Evolutionary conservation across 2,329 filamentous ascomycete genomes (phyloP), one percentile per base, ranked within the genome.

Genomic region (Cyphellophora attinorum): DNA sequence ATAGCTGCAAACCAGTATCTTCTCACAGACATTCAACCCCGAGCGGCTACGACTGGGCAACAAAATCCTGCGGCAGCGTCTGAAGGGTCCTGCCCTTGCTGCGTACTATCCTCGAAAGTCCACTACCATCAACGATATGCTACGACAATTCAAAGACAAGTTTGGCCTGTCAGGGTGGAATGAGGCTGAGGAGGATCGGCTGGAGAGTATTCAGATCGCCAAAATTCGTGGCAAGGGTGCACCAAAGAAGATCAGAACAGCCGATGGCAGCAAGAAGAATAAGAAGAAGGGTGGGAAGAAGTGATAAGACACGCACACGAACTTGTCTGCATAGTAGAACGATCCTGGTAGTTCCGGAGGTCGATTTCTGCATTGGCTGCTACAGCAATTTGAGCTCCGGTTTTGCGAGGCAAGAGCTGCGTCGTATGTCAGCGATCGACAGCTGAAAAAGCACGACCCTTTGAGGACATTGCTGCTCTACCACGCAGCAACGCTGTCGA

Each of bases 1-100:
- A n/a, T 25, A 95, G 88, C 74, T 75, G 54, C 86, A 88, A 80
- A 94, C 85, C 71, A 76, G 79, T 58, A 76, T 96, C 65, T 98
- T 96, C 69, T 80, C 79, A 53, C 84, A 82, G 33, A 88, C 80
- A 34, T 96, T 79, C 69, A 98, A 98, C 62, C 91, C 91, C 16
- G 72, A 85, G 36, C 68, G 78, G 48, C 60, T 81, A 42, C 84
- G 91, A 42, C 76, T 85, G 49, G 91, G 91, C 53, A 95, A 91
- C 66, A 93, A 91, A 62, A 70, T 98, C 57, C 70, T 98, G 40
- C 84, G 88, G 53, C 83, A 95, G 59, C 78, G 88, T 53, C 68
- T 96, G 44, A 77, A 74, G 53, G 91, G 91, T n/a, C 84, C 86
- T 18, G 65, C 81, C 0, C 64, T 95, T 45, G 81, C 79, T 25